Conservation (phyloP, 371 early-diverging fungal species). For the Apophysomyces variabilis region DNA sequence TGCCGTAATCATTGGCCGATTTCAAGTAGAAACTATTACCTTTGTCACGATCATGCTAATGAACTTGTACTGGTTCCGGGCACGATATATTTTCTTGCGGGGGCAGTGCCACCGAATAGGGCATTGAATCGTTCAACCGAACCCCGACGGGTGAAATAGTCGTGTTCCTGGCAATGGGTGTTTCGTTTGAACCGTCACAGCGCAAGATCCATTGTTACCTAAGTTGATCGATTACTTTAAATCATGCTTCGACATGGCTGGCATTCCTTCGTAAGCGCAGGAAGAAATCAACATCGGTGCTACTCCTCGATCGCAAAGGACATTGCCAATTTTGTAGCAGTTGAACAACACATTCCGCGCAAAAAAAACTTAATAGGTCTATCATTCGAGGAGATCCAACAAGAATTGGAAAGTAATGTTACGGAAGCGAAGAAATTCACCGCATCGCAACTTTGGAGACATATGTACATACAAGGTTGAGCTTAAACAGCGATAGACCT, state of each 20-base stretch:
- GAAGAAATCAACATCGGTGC: background rate
- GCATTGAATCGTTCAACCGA: too few species aligned
- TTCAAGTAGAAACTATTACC: too few species aligned
- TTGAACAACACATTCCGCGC: background rate
- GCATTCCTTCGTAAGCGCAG: background rate
- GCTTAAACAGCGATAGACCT: background rate
- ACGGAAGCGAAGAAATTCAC: conserved; percentile 52
- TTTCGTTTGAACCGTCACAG: too few species aligned
- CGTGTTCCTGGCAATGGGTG: too few species aligned
- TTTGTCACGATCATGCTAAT: too few species aligned
- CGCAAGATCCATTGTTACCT: too few species aligned
- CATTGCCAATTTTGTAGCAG: background rate
- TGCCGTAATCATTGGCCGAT: too few species aligned
- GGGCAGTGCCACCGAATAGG: too few species aligned
- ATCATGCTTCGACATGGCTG: conserved; percentile 9
- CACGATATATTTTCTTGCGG: too few species aligned
- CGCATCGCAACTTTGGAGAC: conserved; percentile 66
- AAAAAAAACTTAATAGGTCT: conserved; percentile 60
- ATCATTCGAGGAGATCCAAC: conserved; percentile 39
- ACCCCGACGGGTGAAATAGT: too few species aligned
- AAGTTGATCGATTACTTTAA: background rate
- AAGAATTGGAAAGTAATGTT: conserved; percentile 34
- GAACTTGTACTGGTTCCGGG: too few species aligned
- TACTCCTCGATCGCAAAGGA: background rate
- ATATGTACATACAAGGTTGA: conserved; percentile 65